phyloP scores from a whole-genome alignment of 2,329 filamentous ascomycete species.

The Pseudogymnoascus sp. region DNA sequence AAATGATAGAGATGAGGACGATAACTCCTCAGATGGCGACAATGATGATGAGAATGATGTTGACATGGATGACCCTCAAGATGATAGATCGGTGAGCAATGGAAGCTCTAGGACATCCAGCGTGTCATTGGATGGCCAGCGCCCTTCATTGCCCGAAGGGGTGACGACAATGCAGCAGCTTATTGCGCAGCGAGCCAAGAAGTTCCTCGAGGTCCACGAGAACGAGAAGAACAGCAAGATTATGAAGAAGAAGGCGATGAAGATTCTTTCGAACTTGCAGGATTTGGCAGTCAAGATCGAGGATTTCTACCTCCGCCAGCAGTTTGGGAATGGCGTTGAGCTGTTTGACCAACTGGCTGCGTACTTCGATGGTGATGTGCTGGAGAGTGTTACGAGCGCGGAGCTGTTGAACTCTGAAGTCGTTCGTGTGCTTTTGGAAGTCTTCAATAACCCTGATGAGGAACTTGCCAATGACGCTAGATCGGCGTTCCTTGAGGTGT shows the following conservation, averaged over 20 bases:
- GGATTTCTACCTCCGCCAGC: conserved; percentile 57
- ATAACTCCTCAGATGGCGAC: conserved; percentile 47
- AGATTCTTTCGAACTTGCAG: conserved; percentile 69
- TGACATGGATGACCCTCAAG: conserved; percentile 46
- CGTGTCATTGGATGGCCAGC: conserved; percentile 54
- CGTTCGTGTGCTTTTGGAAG: conserved; percentile 72
- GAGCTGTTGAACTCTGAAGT: conserved; percentile 88
- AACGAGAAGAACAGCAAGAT: conserved; percentile 62
- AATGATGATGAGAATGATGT: conserved; percentile 44
- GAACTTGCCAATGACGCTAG: conserved; percentile 60
- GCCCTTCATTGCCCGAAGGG: conserved; percentile 42
- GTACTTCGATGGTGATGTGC: conserved; percentile 81
- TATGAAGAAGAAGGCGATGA: conserved; percentile 71
- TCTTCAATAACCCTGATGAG: conserved; percentile 69
- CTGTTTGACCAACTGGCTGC: conserved; percentile 71
- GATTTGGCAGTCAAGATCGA: conserved; percentile 66
- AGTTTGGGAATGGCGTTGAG: conserved; percentile 49
- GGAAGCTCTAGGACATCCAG: conserved; percentile 55
- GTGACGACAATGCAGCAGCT: conserved; percentile 58
- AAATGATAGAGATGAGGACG: conserved; percentile 31
- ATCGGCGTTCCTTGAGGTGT: conserved; percentile 80
- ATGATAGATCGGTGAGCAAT: conserved; percentile 32
- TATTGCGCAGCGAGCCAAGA: conserved; percentile 71
- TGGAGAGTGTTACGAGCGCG: conserved; percentile 92
- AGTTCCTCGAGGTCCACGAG: conserved; percentile 79